These are phyloP conservation scores for Phytopythium oedochilum DNA, from an alignment of 352 stramenopile species.

Conservation along the genomic window DNA sequence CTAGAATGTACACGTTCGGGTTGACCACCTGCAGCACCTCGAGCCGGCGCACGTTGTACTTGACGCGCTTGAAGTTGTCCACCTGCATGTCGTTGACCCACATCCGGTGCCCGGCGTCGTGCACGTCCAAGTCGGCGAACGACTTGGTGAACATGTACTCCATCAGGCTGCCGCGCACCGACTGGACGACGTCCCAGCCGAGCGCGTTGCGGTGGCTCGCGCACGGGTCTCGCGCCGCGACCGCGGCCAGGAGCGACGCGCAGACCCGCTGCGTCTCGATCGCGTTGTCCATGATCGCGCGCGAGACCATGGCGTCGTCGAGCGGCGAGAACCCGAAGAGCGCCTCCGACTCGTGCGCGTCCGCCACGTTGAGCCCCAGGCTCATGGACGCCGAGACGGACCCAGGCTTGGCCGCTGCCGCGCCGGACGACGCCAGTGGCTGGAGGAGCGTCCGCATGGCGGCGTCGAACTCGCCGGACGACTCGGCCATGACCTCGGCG, in stretches of 20 bases:
- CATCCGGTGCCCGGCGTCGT: slow-evolving; percentile 27
- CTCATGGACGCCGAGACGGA: not conserved
- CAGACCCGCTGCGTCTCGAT: slow-evolving; percentile 1
- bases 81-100: slow-evolving; percentile 39
- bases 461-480: not conserved
- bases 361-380: slow-evolving; percentile 8
- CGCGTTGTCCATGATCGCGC: slow-evolving; percentile 24
- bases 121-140: slow-evolving; percentile 22
- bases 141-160: slow-evolving; percentile 35
- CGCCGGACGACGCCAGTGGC: no score
- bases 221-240: no score
- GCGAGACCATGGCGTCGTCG: slow-evolving; percentile 23
- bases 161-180: slow-evolving; percentile 23
- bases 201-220: not conserved
- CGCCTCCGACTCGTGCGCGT: slow-evolving; percentile 22
- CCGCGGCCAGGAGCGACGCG: no score
- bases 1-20: slow-evolving; percentile 25
- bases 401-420: not conserved
- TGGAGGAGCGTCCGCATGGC: not conserved
- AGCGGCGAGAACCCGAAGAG: slow-evolving; percentile 29
- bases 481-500: slow-evolving; percentile 16
- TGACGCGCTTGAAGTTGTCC: slow-evolving; percentile 30
- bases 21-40: slow-evolving; percentile 30
- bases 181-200: slow-evolving; percentile 33
- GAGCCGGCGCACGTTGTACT: slow-evolving; percentile 25